phyloP scores from a whole-genome alignment of 106 monocot species.

The Platanthera zijinensis region DNA sequence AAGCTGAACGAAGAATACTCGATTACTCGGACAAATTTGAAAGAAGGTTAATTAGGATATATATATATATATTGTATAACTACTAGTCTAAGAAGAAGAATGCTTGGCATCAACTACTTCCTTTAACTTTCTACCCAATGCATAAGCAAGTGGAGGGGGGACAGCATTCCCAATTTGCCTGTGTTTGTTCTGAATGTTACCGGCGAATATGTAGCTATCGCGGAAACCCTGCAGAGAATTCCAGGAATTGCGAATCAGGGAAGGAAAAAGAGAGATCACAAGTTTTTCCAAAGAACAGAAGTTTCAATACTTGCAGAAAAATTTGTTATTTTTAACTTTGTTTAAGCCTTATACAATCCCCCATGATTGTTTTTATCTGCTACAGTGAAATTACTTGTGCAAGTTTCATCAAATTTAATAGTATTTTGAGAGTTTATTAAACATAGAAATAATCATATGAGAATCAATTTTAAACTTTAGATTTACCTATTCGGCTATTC shows the following conservation, averaged over 20 bases:
- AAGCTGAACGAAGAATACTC: not conserved
- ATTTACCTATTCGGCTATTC: too few relatives aligned
- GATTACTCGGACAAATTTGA: not conserved
- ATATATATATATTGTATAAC: not conserved
- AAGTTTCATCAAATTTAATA: too few relatives aligned
- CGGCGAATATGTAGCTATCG: slow-evolving; percentile 66
- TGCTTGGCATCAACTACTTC: slow-evolving; percentile 60
- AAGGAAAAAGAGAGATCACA: too few relatives aligned
- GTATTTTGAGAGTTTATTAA: too few relatives aligned
- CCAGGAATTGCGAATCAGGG: not conserved
- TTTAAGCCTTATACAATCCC: too few relatives aligned
- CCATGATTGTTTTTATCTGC: too few relatives aligned
- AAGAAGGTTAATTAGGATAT: not conserved
- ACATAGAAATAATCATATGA: too few relatives aligned
- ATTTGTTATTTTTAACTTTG: too few relatives aligned
- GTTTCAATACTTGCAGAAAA: too few relatives aligned
- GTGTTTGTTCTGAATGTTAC: slow-evolving; percentile 83
- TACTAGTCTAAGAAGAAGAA: slow-evolving; percentile 2
- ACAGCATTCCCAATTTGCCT: slow-evolving; percentile 96
- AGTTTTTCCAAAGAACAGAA: too few relatives aligned
- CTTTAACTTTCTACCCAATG: slow-evolving; percentile 78
- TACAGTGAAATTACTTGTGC: too few relatives aligned
- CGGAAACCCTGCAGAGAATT: slow-evolving; percentile 56
- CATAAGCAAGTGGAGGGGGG: slow-evolving; percentile 91
- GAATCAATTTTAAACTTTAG: too few relatives aligned